phyloP scores from a whole-genome alignment of 2,329 filamentous ascomycete genomes.

The Tolypocladium sp. region DNA sequence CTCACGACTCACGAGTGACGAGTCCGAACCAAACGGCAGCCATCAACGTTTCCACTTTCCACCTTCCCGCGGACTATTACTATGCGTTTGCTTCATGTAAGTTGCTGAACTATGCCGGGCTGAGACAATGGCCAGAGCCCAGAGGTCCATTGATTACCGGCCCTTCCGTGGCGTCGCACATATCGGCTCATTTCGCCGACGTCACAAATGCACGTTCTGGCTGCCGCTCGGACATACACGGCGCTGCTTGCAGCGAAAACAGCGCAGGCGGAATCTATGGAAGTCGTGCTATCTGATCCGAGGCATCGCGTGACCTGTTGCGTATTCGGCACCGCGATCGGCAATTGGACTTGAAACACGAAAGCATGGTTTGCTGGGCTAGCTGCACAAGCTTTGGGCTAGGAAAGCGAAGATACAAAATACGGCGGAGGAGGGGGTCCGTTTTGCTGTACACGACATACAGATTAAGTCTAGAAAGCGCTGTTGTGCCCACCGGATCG shows the following conservation, averaged over 20 bases:
- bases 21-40: background rate
- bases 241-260: no score
- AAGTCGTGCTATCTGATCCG: no score
- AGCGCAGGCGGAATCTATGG: no score
- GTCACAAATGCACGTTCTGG: background rate
- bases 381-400: no score
- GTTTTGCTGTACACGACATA: no score
- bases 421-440: no score
- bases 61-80: no score
- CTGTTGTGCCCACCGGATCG: no score
- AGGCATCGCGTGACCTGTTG: background rate
- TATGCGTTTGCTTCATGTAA: background rate
- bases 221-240: background rate
- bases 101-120: background rate
- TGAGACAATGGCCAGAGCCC: no score
- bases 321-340: background rate
- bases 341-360: background rate
- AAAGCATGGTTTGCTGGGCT: no score
- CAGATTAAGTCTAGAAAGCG: no score
- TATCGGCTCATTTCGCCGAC: background rate
- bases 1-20: background rate
- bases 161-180: background rate
- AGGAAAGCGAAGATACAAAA: no score
- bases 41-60: background rate
- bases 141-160: background rate